These are phyloP conservation scores for Lithospermum erythrorhizon DNA, from an alignment of 257 asterid species.

Conservation along the genomic window DNA sequence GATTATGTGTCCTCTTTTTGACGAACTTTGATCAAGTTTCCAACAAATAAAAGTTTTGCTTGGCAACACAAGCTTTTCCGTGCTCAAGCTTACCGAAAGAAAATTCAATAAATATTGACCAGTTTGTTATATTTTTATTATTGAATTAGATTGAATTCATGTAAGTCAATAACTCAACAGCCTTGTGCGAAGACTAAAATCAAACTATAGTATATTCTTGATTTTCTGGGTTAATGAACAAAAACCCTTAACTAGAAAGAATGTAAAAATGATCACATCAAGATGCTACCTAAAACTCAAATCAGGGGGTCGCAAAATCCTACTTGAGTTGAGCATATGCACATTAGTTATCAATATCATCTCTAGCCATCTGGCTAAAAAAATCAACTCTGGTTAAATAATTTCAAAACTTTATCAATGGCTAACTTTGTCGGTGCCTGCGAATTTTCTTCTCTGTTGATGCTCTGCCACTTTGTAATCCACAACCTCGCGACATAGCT, in stretches of 20 bases:
- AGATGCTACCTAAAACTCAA: neutral
- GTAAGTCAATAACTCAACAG: too few relatives aligned
- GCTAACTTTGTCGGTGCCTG: conserved; percentile 10
- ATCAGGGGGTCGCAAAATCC: neutral
- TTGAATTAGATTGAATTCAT: too few relatives aligned
- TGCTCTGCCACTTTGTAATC: conserved; percentile 89
- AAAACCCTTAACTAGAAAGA: conserved; percentile 10
- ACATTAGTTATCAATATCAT: neutral
- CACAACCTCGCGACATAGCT: conserved; percentile 72
- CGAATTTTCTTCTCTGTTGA: conserved; percentile 74
- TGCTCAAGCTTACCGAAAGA: too few relatives aligned
- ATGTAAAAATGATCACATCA: neutral
- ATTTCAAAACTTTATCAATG: conserved; percentile 10
- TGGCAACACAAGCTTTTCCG: too few relatives aligned
- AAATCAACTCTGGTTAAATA: neutral
- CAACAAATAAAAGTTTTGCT: too few relatives aligned
- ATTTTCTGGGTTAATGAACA: conserved; percentile 1
- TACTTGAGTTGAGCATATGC: neutral
- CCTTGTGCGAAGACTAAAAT: too few relatives aligned
- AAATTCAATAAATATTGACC: too few relatives aligned
- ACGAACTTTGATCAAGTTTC: too few relatives aligned
- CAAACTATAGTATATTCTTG: neutral
- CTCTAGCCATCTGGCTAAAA: neutral
- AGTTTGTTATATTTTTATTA: too few relatives aligned
- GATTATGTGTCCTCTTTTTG: too few relatives aligned